Percentiles rank a stretch among this genome's conserved stretches.
Evolutionary conservation across 768 basidiomycete species (phyloP).

Genomic region (Arthromyces matolae): DNA sequence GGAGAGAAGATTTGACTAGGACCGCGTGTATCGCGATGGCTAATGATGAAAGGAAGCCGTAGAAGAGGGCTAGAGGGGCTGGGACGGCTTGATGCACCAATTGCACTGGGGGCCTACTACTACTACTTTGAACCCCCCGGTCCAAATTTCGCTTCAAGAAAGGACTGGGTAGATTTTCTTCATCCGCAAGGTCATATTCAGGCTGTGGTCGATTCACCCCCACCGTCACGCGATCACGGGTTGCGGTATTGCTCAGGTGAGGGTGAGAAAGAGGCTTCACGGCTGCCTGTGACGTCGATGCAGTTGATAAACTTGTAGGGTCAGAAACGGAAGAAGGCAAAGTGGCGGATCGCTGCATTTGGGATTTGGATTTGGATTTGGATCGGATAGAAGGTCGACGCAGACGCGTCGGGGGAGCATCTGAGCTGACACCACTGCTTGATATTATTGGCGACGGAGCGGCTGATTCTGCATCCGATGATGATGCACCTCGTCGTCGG

Average conservation of each 20-base stretch:
- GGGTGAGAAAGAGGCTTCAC: slow-evolving; percentile 44
- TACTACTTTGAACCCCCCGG: too few relatives aligned
- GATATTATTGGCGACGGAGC: slow-evolving; percentile 14
- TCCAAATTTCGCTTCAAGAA: slow-evolving; percentile 55
- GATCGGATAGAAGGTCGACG: slow-evolving; percentile 56
- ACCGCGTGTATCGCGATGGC: slow-evolving; percentile 79
- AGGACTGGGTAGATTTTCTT: slow-evolving; percentile 83
- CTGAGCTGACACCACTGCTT: slow-evolving; percentile 8
- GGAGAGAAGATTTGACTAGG: slow-evolving; percentile 70
- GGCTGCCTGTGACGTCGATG: slow-evolving; percentile 20
- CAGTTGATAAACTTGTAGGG: slow-evolving; percentile 26
- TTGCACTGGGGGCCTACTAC: slow-evolving; percentile 7
- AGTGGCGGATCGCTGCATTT: slow-evolving; percentile 15
- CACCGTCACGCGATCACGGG: too few relatives aligned
- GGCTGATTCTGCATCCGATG: slow-evolving; percentile 22
- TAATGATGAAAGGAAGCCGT: slow-evolving; percentile 65
- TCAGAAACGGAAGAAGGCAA: slow-evolving; percentile 39
- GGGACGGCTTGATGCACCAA: slow-evolving; percentile 34
- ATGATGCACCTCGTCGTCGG: slow-evolving; percentile 9
- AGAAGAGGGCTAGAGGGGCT: slow-evolving; percentile 55
- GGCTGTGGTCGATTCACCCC: slow-evolving; percentile 28
- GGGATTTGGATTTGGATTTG: slow-evolving; percentile 33
- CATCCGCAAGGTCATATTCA: slow-evolving; percentile 68
- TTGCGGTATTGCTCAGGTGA: slow-evolving; percentile 27
- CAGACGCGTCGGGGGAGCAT: slow-evolving; percentile 42